A percentile compares a stretch with the other conserved stretches of the same genome.
phyloP scores from a whole-genome alignment of 2,329 filamentous ascomycete genomes.

The Falciphora oryzae region DNA sequence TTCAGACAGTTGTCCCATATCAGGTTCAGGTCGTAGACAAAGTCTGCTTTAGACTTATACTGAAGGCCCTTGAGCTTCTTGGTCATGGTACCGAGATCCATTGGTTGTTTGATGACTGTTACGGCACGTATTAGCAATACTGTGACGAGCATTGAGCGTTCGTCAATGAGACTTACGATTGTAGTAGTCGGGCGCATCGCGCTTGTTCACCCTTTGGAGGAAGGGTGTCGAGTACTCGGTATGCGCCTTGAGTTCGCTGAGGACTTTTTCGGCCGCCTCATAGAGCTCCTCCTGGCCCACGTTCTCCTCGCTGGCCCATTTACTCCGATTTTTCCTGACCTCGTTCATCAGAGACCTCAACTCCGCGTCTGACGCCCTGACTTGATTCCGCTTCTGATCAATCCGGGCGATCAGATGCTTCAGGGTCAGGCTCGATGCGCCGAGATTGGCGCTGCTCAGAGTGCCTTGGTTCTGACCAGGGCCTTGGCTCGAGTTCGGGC shows the following conservation, averaged over 20 bases:
- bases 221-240: slow-evolving; percentile 98
- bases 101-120: slow-evolving; percentile 78
- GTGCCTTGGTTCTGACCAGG: slow-evolving; percentile 71
- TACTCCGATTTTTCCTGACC: slow-evolving; percentile 94
- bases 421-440: slow-evolving; percentile 89
- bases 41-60: slow-evolving; percentile 89
- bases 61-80: slow-evolving; percentile 83
- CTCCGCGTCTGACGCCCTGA: slow-evolving; percentile 88
- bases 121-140: neutral
- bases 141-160: neutral
- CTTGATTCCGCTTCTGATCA: slow-evolving; percentile 84
- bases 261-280: slow-evolving; percentile 91
- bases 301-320: slow-evolving; percentile 97
- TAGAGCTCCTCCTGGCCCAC: slow-evolving; percentile 97
- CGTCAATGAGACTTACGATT: slow-evolving; percentile 32
- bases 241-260: slow-evolving; percentile 94
- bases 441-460: slow-evolving; percentile 87
- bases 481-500: slow-evolving; percentile 40
- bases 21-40: slow-evolving; percentile 85
- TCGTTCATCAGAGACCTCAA: slow-evolving; percentile 91
- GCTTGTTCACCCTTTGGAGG: slow-evolving; percentile 88
- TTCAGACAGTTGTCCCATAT: slow-evolving; percentile 97
- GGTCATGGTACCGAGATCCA: slow-evolving; percentile 97
- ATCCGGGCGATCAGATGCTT: slow-evolving; percentile 97
- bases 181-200: slow-evolving; percentile 94